These are phyloP conservation scores for Kwoniella newhampshirensis DNA, from an alignment of 768 basidiomycete species.

Conservation along the genomic window DNA sequence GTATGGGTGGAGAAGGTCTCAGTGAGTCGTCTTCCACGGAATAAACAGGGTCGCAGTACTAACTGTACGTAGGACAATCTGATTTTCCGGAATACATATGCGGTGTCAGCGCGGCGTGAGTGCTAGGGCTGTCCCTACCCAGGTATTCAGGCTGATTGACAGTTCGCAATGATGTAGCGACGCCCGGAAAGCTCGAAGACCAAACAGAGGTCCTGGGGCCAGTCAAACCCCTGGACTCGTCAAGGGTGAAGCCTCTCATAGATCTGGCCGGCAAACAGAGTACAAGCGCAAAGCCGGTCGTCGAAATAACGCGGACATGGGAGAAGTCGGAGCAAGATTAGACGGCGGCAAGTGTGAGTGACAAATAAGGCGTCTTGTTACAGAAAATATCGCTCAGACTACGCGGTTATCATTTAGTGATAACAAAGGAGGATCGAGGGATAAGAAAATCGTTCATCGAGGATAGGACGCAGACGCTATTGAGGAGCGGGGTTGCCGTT, in stretches of 20 bases:
- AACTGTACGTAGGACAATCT: slow-evolving; percentile 17
- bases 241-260: slow-evolving; percentile 42
- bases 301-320: slow-evolving; percentile 44
- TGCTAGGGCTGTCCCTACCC: background rate
- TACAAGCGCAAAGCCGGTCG: slow-evolving; percentile 43
- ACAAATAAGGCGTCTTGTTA: no score
- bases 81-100: slow-evolving; percentile 52
- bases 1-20: slow-evolving; percentile 40
- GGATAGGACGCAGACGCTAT: slow-evolving; percentile 15
- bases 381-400: no score
- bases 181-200: slow-evolving; percentile 34
- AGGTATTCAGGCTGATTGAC: background rate
- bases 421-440: slow-evolving; percentile 44
- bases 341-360: slow-evolving; percentile 41
- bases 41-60: background rate
- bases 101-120: slow-evolving; percentile 42
- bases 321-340: slow-evolving; percentile 25
- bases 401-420: no score
- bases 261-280: slow-evolving; percentile 50
- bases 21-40: slow-evolving; percentile 16
- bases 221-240: slow-evolving; percentile 30
- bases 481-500: slow-evolving; percentile 22
- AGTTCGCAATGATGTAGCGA: slow-evolving; percentile 17
- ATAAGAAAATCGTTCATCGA: slow-evolving; percentile 31
- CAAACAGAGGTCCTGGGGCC: slow-evolving; percentile 22